phyloP scores from a whole-genome alignment of 2,329 filamentous ascomycete species.

The Cladorrhinum sp. region DNA sequence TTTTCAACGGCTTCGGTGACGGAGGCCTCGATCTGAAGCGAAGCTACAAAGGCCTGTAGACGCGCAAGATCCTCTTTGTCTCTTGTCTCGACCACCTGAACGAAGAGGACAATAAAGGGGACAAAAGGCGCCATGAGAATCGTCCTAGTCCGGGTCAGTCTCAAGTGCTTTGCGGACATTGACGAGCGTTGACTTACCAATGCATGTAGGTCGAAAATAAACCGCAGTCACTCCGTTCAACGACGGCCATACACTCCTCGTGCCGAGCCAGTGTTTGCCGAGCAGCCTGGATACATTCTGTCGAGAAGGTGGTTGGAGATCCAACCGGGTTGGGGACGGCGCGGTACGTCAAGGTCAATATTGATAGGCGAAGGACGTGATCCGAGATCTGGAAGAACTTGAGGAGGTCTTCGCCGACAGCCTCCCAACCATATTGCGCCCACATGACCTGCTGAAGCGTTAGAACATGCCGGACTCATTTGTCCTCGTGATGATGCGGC shows the following conservation, averaged over 20 bases:
- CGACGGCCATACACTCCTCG: slow-evolving; percentile 42
- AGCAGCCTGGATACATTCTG: slow-evolving; percentile 47
- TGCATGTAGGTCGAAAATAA: slow-evolving; percentile 49
- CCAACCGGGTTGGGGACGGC: slow-evolving; percentile 47
- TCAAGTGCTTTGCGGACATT: not conserved
- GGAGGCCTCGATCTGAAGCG: slow-evolving; percentile 48
- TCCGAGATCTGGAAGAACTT: slow-evolving; percentile 20
- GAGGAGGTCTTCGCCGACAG: slow-evolving; percentile 5
- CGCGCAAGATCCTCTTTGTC: slow-evolving; percentile 51
- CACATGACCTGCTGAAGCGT: not conserved
- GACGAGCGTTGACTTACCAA: slow-evolving; percentile 39
- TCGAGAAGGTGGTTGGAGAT: slow-evolving; percentile 43
- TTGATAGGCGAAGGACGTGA: slow-evolving; percentile 19
- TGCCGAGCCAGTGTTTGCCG: slow-evolving; percentile 47
- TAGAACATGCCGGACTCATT: not conserved
- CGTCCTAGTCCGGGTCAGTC: slow-evolving; percentile 38
- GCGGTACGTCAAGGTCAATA: slow-evolving; percentile 48
- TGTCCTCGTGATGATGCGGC: not conserved
- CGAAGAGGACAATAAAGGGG: slow-evolving; percentile 58
- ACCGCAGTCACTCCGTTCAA: slow-evolving; percentile 36
- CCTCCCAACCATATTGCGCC: not conserved
- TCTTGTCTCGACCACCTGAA: slow-evolving; percentile 52
- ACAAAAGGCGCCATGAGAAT: slow-evolving; percentile 57
- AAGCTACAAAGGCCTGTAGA: slow-evolving; percentile 54
- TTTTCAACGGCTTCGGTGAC: slow-evolving; percentile 51